Evolutionary conservation across 768 basidiomycete species (phyloP).

Genomic region (Sistotremastrum suecicum): DNA sequence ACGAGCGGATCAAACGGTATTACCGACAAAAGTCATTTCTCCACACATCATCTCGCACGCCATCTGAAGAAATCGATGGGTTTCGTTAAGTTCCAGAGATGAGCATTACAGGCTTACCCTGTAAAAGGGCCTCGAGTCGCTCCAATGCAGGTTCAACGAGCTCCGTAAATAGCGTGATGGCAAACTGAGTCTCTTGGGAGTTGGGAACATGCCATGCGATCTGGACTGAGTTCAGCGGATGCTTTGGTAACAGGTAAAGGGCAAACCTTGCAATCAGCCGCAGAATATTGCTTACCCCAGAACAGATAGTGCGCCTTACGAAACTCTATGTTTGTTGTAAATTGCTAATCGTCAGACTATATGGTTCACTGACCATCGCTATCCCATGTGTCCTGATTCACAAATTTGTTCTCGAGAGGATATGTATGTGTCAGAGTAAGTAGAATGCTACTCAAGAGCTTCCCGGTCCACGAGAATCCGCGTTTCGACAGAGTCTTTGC

Average conservation of each 20-base stretch:
- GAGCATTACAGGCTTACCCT: slow-evolving; percentile 23
- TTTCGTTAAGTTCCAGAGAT: slow-evolving; percentile 2
- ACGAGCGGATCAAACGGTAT: slow-evolving; percentile 8
- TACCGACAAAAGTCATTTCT: slow-evolving; percentile 78
- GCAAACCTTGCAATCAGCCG: slow-evolving; percentile 54
- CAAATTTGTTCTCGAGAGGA: slow-evolving; percentile 67
- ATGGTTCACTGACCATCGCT: slow-evolving; percentile 38
- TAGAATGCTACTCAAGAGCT: slow-evolving; percentile 57
- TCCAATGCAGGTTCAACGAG: slow-evolving; percentile 50
- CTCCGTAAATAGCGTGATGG: slow-evolving; percentile 51
- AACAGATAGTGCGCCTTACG: slow-evolving; percentile 49
- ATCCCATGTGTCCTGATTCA: slow-evolving; percentile 64
- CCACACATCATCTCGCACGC: slow-evolving; percentile 49
- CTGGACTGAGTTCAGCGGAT: slow-evolving; percentile 17
- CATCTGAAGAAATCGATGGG: slow-evolving; percentile 16
- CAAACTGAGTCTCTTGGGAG: slow-evolving; percentile 58
- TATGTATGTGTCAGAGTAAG: slow-evolving; percentile 71
- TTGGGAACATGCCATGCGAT: slow-evolving; percentile 69
- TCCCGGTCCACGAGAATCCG: slow-evolving; percentile 70
- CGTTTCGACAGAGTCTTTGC: slow-evolving; percentile 66
- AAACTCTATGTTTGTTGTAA: slow-evolving; percentile 35
- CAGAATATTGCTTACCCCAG: slow-evolving; percentile 70
- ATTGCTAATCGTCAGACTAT: neutral
- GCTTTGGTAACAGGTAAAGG: neutral
- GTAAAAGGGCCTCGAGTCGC: slow-evolving; percentile 41